Base-by-base conservation (phyloP, 2,329 filamentous ascomycete species). In the Trichoderma asperellum region DNA sequence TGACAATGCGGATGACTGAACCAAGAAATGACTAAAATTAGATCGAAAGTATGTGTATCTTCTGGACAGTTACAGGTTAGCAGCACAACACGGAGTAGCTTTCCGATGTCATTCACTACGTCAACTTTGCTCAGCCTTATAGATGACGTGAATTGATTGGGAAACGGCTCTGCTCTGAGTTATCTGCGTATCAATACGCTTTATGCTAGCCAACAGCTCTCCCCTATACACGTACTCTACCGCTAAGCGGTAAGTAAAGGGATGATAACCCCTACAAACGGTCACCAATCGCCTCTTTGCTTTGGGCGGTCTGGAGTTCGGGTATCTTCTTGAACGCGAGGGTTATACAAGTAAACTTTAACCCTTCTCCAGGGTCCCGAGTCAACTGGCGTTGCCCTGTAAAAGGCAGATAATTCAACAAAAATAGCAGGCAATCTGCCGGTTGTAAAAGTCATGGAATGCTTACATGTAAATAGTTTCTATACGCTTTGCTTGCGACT, bases 241-340 rank as follows among this genome's bases (percentile, higher is more conserved):
- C 18, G 40, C 40, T n/a, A 4, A 43, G 40, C 40, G 40, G 40
- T 34, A 64, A 29, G 61, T 55, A 64, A 64, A 49, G 40, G 40
- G 40, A 43, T 43, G 37, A 18, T 2, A 32, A 35, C 35, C 35
- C 52, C 52, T 65, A 35, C 49, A 21, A 34, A 27, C 35, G 8
- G 18, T 27, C 6, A 11, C 47, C 21, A 49, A 49, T 49, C 47
- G 47, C 47, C 11, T 24, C 11, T 24, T 49, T 49, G 21, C 47
- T 49, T 24, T 24, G 21, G 34, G 62, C 62, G 62, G 62, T 65
- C 62, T 65, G 62, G 52, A 43, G 55, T 65, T 65, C 52, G 62
- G 62, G 7, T 32, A 29, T 21, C 10, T 56, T 65, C 24, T 43
- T 7, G 35, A 56, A 27, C 53, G 62, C 52, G 62, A 64, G 32